These are phyloP conservation scores for Trypanosoma platydactyli DNA, from an alignment of 208 protist genomes.

Conservation along the genomic window DNA sequence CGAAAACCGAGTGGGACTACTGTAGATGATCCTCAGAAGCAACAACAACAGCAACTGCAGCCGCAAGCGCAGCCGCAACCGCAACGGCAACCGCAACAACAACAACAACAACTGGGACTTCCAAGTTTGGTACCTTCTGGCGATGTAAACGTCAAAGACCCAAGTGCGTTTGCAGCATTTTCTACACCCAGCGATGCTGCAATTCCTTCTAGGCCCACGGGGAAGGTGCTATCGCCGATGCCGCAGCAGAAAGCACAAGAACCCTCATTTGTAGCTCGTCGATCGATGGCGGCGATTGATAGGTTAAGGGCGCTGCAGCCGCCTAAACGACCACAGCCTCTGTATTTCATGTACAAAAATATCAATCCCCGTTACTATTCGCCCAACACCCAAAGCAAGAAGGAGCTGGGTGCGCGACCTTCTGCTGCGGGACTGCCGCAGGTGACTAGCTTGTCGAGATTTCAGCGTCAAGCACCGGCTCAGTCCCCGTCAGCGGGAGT, in stretches of 20 bases:
- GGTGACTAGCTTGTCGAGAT: neutral
- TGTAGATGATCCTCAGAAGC: slow-evolving; percentile 3
- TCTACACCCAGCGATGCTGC: too few relatives aligned
- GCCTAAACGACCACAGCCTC: neutral
- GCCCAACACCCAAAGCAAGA: neutral
- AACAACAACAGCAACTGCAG: slow-evolving; percentile 16
- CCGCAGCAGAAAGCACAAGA: too few relatives aligned
- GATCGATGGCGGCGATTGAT: too few relatives aligned
- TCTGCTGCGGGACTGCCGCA: neutral
- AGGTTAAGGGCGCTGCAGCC: neutral
- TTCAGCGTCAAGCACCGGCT: neutral
- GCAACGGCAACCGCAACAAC: slow-evolving; percentile 8
- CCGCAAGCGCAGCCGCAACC: slow-evolving; percentile 16
- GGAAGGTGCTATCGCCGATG: too few relatives aligned
- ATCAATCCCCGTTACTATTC: slow-evolving; percentile 31
- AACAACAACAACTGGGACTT: neutral
- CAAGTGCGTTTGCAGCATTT: neutral
- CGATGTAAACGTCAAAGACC: neutral
- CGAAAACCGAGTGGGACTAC: slow-evolving; percentile 8
- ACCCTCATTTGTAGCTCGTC: too few relatives aligned
- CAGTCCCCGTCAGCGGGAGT: neutral
- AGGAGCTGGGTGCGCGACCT: neutral
- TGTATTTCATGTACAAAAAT: slow-evolving; percentile 34
- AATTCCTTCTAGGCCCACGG: too few relatives aligned
- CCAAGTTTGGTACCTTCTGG: neutral